Conservation (phyloP, 441 rosid genomes). For the Pelargonium cotyledonis region DNA sequence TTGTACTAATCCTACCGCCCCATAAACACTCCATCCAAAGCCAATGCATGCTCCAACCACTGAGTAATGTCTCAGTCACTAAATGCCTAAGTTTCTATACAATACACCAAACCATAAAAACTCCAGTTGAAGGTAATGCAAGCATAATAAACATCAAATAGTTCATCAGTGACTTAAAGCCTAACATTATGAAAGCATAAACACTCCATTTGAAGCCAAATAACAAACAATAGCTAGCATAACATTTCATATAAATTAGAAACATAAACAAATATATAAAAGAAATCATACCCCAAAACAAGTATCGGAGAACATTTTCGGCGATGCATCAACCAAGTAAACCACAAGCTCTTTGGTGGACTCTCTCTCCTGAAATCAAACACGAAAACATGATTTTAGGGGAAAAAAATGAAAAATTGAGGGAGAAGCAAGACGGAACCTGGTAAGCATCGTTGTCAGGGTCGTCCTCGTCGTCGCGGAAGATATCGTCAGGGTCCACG, state of each 20-base stretch:
- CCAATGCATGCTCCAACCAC: neutral
- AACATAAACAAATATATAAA: neutral
- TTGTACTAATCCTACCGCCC: neutral
- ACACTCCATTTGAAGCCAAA: neutral
- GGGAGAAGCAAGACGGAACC: constrained; percentile 29
- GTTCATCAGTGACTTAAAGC: neutral
- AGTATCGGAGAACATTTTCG: constrained; percentile 64
- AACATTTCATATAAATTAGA: neutral
- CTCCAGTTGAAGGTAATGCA: neutral
- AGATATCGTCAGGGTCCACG: constrained; percentile 78
- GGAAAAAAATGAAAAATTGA: neutral
- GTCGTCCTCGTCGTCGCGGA: constrained; percentile 78
- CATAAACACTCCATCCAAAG: neutral
- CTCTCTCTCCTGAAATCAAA: constrained; percentile 42
- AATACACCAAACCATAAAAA: neutral
- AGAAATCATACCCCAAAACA: constrained; percentile 45
- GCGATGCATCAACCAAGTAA: constrained; percentile 79
- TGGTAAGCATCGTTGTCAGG: constrained; percentile 52
- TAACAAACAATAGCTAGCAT: neutral
- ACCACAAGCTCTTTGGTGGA: constrained; percentile 66
- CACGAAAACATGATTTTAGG: neutral
- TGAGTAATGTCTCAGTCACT: neutral
- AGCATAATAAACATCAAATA: neutral
- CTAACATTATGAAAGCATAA: neutral
- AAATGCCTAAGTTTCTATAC: neutral